Evolutionary conservation across 192 early-diverging fungal species (phyloP).

Genomic region (Coemansia sp.): DNA sequence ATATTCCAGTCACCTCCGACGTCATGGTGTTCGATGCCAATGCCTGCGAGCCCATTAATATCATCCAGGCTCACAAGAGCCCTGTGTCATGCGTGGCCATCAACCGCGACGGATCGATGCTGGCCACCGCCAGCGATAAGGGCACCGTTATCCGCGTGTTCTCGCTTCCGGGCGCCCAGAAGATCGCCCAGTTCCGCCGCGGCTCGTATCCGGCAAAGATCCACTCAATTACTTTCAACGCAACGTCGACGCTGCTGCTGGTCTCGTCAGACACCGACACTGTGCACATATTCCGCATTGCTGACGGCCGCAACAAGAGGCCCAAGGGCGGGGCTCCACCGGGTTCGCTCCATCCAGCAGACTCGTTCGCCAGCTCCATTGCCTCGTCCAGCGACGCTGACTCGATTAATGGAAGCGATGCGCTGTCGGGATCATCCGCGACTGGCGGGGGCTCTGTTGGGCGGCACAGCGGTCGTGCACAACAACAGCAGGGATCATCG

Average conservation of each 20-base stretch:
- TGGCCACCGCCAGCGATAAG: slow-evolving; percentile 96
- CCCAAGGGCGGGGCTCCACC: slow-evolving; percentile 6
- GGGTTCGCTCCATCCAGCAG: slow-evolving; percentile 13
- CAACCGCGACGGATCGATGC: slow-evolving; percentile 86
- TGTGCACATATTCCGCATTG: slow-evolving; percentile 89
- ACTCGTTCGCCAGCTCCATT: slow-evolving; percentile 37
- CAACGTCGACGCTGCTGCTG: slow-evolving; percentile 47
- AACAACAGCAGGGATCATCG: slow-evolving; percentile 9
- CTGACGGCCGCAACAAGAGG: slow-evolving; percentile 45
- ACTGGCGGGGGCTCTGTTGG: neutral
- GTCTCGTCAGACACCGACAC: slow-evolving; percentile 91
- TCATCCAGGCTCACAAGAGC: slow-evolving; percentile 94
- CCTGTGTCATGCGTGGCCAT: slow-evolving; percentile 83
- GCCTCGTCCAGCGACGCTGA: slow-evolving; percentile 23
- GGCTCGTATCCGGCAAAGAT: slow-evolving; percentile 92
- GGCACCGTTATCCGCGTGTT: slow-evolving; percentile 98
- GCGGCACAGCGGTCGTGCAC: neutral
- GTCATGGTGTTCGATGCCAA: slow-evolving; percentile 93
- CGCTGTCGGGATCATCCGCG: neutral
- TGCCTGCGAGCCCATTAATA: slow-evolving; percentile 83
- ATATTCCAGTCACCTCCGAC: slow-evolving; percentile 51
- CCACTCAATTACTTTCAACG: slow-evolving; percentile 86
- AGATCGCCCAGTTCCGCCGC: slow-evolving; percentile 90
- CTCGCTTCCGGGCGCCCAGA: slow-evolving; percentile 78
- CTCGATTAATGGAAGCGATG: slow-evolving; percentile 18